phyloP scores from a whole-genome alignment of 257 asterid genomes.

The Linaria vulgaris region DNA sequence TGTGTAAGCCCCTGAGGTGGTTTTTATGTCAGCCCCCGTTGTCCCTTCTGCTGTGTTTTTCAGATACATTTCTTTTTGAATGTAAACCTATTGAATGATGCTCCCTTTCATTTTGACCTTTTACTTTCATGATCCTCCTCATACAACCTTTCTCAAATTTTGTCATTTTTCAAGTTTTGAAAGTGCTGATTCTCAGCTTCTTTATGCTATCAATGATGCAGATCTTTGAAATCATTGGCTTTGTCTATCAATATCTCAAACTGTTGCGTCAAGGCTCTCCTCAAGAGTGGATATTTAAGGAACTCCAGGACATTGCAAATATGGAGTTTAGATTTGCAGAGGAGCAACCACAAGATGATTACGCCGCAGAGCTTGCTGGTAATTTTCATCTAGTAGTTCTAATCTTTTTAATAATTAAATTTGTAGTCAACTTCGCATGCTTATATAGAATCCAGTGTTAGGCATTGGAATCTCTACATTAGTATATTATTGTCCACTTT shows the following conservation, averaged over 20 bases:
- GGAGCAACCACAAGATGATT: slow-evolving; percentile 98
- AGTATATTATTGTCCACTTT: no score
- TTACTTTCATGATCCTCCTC: neutral
- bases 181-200: neutral
- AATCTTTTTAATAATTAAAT: slow-evolving; percentile 1
- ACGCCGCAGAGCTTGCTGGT: slow-evolving; percentile 98
- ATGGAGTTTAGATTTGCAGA: slow-evolving; percentile 94
- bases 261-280: slow-evolving; percentile 71
- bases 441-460: no score
- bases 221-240: slow-evolving; percentile 79
- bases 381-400: slow-evolving; percentile 22
- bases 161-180: neutral
- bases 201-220: slow-evolving; percentile 38
- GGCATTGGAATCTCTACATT: no score
- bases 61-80: neutral
- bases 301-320: slow-evolving; percentile 86
- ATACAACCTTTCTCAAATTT: neutral
- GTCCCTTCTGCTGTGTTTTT: neutral
- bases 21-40: no score
- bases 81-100: slow-evolving; percentile 1
- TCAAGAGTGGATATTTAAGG: slow-evolving; percentile 92
- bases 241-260: slow-evolving; percentile 88
- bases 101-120: neutral
- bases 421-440: neutral
- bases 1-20: no score